Base-by-base conservation (phyloP, 805 yeast genomes). In the Candida yuanshanica region DNA sequence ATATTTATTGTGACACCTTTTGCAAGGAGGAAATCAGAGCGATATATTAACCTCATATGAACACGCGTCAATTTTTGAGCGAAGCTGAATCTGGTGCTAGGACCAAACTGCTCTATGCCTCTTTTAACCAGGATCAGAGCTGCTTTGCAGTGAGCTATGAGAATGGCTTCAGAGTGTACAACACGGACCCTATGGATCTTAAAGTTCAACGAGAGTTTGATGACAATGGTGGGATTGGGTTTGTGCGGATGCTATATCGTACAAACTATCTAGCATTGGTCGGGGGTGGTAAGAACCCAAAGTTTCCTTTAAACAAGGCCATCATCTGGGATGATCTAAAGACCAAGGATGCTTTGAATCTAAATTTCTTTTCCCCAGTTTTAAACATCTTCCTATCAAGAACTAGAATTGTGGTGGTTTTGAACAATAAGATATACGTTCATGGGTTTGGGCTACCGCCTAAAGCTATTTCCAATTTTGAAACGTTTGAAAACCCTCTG, bases 301-400 rank as follows among this genome's bases (percentile, higher is more conserved):
- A 77, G 46, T 86, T 78, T 53, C 84, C 96, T 1, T 70, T 77
- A 50, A 87, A 86, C 63, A 85, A 84, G 59, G 75, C 89, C 29
- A 73, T 88, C 26, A 81, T 91, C 14, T 93, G 96, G 96, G 97
- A 91, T 62, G 98, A 91, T 59, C 62, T 86, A 45, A 85, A 86
- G 61, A 74, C 81, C 47, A 80, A 79, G 49, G 80, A 81, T 22
- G 83, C 90, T 4, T 68, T 87, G 16, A 73, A 74, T 27, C 63
- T 93, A 44, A 93, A 86, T 58, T 88, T 90, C 57, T 72, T 75
- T 69, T 75, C 81, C 35, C 85, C 91, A 0, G 81, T 91, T 4
- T 65, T 83, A 36, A 79, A 83, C 48, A 88, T 87, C 9, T 71
- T 82, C 31, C 62, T 91, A 31, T 83, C 95, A 10, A 69, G 96